A percentile compares a stretch with the other conserved stretches of the same genome.
Evolutionary conservation across 2,329 filamentous ascomycete genomes (phyloP).

Genomic region (Helicocarpus griseus): DNA sequence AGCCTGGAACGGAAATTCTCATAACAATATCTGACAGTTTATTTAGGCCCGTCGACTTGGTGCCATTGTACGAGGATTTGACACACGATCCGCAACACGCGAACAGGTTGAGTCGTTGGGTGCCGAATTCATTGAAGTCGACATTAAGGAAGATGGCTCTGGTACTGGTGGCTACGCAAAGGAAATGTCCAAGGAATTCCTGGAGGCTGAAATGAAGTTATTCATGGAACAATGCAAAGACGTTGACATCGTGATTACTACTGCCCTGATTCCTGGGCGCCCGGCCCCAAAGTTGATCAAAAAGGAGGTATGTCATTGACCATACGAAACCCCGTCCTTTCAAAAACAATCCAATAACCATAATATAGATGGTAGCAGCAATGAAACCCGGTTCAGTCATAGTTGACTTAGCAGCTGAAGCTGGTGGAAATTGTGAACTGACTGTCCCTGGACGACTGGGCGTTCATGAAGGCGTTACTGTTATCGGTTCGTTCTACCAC

Average conservation of each 20-base stretch:
- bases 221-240: slow-evolving; percentile 81
- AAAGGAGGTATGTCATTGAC: slow-evolving; percentile 41
- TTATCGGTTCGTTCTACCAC: slow-evolving; percentile 54
- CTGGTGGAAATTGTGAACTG: slow-evolving; percentile 78
- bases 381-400: slow-evolving; percentile 89
- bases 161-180: slow-evolving; percentile 84
- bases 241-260: slow-evolving; percentile 87
- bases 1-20: background rate
- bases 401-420: slow-evolving; percentile 79
- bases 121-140: slow-evolving; percentile 82
- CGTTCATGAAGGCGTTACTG: slow-evolving; percentile 66
- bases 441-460: slow-evolving; percentile 64
- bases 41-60: slow-evolving; percentile 64
- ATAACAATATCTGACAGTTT: slow-evolving; percentile 5
- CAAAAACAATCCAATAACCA: background rate
- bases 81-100: slow-evolving; percentile 76
- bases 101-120: slow-evolving; percentile 87
- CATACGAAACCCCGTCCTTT: background rate
- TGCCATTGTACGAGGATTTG: slow-evolving; percentile 81
- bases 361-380: slow-evolving; percentile 55
- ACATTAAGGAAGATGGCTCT: slow-evolving; percentile 72
- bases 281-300: slow-evolving; percentile 78
- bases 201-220: slow-evolving; percentile 84
- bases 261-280: slow-evolving; percentile 78
- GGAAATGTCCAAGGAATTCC: slow-evolving; percentile 89